Base-by-base conservation (phyloP, 768 basidiomycete genomes). In the Amanita pallidorosea region DNA sequence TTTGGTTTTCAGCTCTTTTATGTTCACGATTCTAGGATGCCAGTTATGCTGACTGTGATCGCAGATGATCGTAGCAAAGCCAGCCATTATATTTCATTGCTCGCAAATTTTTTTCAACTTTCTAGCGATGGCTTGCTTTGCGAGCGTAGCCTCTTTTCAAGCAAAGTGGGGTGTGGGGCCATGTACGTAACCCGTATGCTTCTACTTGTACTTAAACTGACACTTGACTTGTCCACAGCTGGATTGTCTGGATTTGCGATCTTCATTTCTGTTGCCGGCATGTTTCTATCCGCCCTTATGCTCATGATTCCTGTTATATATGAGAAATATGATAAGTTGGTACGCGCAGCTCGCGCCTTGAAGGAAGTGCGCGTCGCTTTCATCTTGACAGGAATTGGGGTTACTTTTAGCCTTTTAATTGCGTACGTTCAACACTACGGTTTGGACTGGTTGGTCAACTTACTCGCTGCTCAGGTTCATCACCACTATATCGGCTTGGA, bases 61-160 rank as follows among this genome's bases (percentile, higher is more conserved):
- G 35, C 56, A 91, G 89, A 88, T 90, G 86, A 90, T 91, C 58
- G 80, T 91, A 42, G 83, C 87, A 20, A 90, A 89, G 70, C 83
- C 86, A 6, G 73, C 81, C 54, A 86, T 91, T 61, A 73, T 89
- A 50, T 81, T 83, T 61, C 81, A 87, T 63, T 64, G 77, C 27
- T 81, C 78, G 2, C 87, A 95, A 70, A 76, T 81, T 49, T 93
- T 97, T 74, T 92, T 95, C 80, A 84, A 86, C 64, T 96, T 97
- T 62, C 75, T 97, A 42, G 80, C 89, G 11, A 85, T 95, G 80
- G 85, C 84, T 43, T 94, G 90, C 61, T 92, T 90, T 58, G 94
- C 88, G 7, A 83, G 86, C 58, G 87, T 92, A 3, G 93, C 93
- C 0, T 70, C 73, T 18, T 97, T 95, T 65, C 93, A 97, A 59